Evolutionary conservation across 495 filamentous ascomycete genomes (phyloP), one percentile per base, ranked within the genome.

Genomic region (Tuber aestivum): DNA sequence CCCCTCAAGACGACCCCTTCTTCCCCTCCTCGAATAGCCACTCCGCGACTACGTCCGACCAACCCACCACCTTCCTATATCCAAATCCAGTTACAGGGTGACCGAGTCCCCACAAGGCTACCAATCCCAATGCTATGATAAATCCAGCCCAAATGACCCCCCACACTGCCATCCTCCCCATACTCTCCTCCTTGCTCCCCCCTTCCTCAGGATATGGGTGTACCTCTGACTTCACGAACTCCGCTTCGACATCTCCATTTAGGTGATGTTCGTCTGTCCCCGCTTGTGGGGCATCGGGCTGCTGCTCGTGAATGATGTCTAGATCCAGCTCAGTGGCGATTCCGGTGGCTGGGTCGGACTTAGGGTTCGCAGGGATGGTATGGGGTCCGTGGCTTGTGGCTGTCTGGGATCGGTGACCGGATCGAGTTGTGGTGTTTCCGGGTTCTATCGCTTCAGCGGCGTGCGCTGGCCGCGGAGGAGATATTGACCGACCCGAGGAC

Each of bases 1-100:
- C n/a, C 50, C 50, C 50, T 61, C 50, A 61, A 61, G 50, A 32
- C n/a, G 50, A 16, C 10, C 50, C 50, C n/a, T 61, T 61, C 40
- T 74, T 79, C 44, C 78, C 78, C 37, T 79, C 78, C 27, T 44
- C 75, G 41, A 79, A 75, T 14, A 79, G 35, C 76, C 72, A 79
- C 73, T 69, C 76, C 27, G 78, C 78, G 23, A 79, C 16, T 65
- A 27, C 73, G 48, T 75, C 76, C 5, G 9, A 32, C 50, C 50
- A 61, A 32, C 3, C n/a, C 50, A 32, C n/a, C 23, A n/a, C 50
- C 50, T 61, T n/a, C 8, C n/a, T 32, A 3, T 27, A 12, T 8
- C 69, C 48, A n/a, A 71, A 40, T 20, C 70, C 76, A 32, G 44
- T 79, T 44, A 56, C 76, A 37, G 74, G 2, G 35, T 77, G 23